Base-by-base conservation (phyloP, 306 rosid species). In the Lotus japonicus region DNA sequence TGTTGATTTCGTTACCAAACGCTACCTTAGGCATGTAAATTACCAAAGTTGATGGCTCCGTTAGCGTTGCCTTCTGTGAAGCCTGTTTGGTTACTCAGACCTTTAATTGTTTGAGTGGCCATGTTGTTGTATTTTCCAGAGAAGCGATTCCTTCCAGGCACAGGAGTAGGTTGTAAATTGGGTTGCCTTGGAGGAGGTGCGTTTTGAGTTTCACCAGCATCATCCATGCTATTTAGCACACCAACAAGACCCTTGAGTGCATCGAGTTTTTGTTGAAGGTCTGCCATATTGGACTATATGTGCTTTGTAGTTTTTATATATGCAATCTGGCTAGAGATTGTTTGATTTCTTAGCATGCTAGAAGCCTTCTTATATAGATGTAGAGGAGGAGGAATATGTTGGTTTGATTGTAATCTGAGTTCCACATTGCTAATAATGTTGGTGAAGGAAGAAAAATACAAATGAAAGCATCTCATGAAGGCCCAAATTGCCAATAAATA, bases 11-110 rank as follows among this genome's bases (percentile, higher is more conserved):
- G 2, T 50, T 43, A 10, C 44, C 1, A 8, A n/a, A n/a, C n/a
- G 2, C 2, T 9, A 14, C 14, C 26, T 72, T 54, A 79, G 16
- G 12, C 54, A 12, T 9, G 17, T 16, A 79, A 63, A 48, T 21
- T 4, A 3, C 77, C 77, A 57, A 79, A 69, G 73, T 79, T 79
- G 83, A 79, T 74, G 31, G 77, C 70, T 48, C 83, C 77, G 1
- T 79, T 79, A 33, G 69, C 53, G 36, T 74, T 64, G 11, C 80
- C 80, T 26, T 74, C 65, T 3, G 76, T 46, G 59, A 19, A 51
- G 1, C 83, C 80, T 7, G 80, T 74, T 79, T 79, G 80, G 36
- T 79, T 68, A 70, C 69, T 79, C 0, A 73, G 38, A 36, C 79
- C 83, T 48, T 73, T 79, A 45, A 74, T 79, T 6, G 6, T 74